Base-by-base conservation (phyloP, 495 filamentous ascomycete species). In the Mytilinidion resinicola region DNA sequence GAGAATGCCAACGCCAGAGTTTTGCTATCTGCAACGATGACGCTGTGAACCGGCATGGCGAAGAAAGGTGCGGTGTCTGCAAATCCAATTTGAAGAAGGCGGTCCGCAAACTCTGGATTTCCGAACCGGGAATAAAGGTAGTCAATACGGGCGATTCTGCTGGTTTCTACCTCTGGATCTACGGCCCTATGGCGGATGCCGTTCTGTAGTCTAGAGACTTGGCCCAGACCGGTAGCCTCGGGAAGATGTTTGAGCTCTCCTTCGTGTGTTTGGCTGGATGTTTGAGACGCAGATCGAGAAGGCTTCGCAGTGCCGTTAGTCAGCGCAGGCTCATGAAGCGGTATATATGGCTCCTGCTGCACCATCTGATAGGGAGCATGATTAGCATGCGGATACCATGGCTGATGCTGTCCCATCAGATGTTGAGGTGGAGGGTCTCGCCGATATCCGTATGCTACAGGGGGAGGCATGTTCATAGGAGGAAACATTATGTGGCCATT, bases 71-170 rank as follows among this genome's bases (percentile, higher is more conserved):
- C 35, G n/a, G 30, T 36, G 4, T 51, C 41, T n/a, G 66, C 41
- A 44, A 37, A 47, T 30, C 19, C 14, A 61, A 67, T 15, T 63
- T 59, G 30, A 17, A 74, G 54, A 21, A 68, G 54, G 51, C 60
- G 70, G 49, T 74, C 71, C 4, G 70, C 62, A 36, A 71, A 61
- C n/a, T 65, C 57, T 3, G 62, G 53, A 48, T 68, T 65, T 8
- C 61, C 66, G 46, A 69, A 67, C 9, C 68, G 62, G 30, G 62
- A 48, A n/a, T 35, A 59, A 11, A 72, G n/a, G 51, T 73, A 66
- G 10, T 60, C 37, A 5, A 65, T 59, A 2, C 25, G 25, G 3
- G 25, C 25, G 25, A 30, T 30, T 30, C 25, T 30, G 25, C 6
- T 30, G 25, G 2, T 30, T 30, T 30, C 25, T 6, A 30, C 25